Evolutionary conservation across 345 rosid species (phyloP), one percentile per base, ranked within the genome.

Genomic region (Syzygium oleosum): DNA sequence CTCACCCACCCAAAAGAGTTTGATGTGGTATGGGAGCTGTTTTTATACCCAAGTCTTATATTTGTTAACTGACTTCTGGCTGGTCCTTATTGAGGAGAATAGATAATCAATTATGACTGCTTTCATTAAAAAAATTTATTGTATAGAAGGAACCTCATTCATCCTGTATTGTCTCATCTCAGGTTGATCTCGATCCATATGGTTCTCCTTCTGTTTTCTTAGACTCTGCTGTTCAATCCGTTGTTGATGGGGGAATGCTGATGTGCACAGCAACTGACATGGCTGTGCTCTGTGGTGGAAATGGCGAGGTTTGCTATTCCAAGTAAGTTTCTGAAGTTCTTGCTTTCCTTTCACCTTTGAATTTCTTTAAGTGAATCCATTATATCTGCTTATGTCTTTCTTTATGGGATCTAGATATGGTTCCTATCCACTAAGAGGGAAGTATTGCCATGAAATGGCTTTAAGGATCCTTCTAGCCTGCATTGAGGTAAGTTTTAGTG

Each of bases 131-230:
- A 19, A 19, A 3, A 9, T 22, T 73, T 4, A 38, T 73, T 68
- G 7, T 73, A 9, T 5, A 19, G 13, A 73, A 54, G 87, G 27
- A n/a, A 58, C 31, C 87, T 56, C 52, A 51, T 89, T 55, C 38
- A 16, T 54, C 85, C 43, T 52, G 49, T 54, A 27, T 61, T 13
- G 31, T 87, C 84, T 29, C 90, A 52, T 93, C 88, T 89, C 93
- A 97, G 99, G 99, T 98, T 94, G 99, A 98, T 94, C 98, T 97
- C 78, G 99, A 98, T 92, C 99, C 99, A 87, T 98, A 98, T 87
- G 99, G 99, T 88, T 93, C 99, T 7, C 99, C 99, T 41, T 96
- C 99, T 21, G 88, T 97, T 27, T 98, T 98, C 91, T 94, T 98
- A 91, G 99, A 98, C 90, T 96, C 98, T 68, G 99, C 99, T 56